Percentiles rank a stretch among this genome's conserved stretches.
phyloP scores from a whole-genome alignment of 176 grass and related monocot genomes.

The Hyparrhenia diplandra region DNA sequence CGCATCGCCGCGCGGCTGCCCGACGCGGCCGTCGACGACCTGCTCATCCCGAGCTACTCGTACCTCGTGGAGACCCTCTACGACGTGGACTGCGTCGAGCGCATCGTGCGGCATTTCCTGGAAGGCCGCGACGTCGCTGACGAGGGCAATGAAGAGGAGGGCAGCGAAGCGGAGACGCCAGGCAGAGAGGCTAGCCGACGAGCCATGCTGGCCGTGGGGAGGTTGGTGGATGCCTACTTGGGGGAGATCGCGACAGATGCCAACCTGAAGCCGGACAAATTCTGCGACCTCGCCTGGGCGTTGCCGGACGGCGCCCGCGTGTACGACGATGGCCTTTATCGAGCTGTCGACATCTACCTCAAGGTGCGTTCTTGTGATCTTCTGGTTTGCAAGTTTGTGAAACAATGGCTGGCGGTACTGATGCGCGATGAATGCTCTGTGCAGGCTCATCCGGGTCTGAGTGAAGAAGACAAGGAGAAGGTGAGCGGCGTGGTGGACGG shows the following conservation, averaged over 20 bases:
- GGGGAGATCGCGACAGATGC: conserved; percentile 86
- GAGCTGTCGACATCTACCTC: conserved; percentile 94
- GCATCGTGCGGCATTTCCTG: conserved; percentile 62
- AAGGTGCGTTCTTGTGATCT: conserved; percentile 43
- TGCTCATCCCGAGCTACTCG: conserved; percentile 95
- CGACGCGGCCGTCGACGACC: conserved; percentile 71
- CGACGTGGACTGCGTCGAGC: conserved; percentile 92
- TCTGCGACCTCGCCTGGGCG: conserved; percentile 88
- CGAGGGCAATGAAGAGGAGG: conserved; percentile 18
- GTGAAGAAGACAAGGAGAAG: conserved; percentile 88
- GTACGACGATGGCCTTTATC: conserved; percentile 92
- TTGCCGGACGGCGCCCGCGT: conserved; percentile 77
- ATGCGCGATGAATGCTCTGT: not conserved
- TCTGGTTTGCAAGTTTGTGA: not conserved
- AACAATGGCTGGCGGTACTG: conserved; percentile 6
- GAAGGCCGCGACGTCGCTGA: conserved; percentile 38
- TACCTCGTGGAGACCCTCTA: conserved; percentile 96
- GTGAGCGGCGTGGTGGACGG: conserved; percentile 80
- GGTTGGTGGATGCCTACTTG: conserved; percentile 80
- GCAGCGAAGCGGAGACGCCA: conserved; percentile 35
- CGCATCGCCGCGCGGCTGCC: conserved; percentile 72
- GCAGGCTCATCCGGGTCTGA: conserved; percentile 68
- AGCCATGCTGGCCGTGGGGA: conserved; percentile 47
- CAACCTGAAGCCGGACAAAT: conserved; percentile 77
- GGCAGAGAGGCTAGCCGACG: conserved; percentile 36